Percentiles rank a stretch among this genome's conserved stretches.
These are phyloP conservation scores for Filosporella fistucella DNA, from an alignment of 495 filamentous ascomycete genomes.

Conservation along the genomic window DNA sequence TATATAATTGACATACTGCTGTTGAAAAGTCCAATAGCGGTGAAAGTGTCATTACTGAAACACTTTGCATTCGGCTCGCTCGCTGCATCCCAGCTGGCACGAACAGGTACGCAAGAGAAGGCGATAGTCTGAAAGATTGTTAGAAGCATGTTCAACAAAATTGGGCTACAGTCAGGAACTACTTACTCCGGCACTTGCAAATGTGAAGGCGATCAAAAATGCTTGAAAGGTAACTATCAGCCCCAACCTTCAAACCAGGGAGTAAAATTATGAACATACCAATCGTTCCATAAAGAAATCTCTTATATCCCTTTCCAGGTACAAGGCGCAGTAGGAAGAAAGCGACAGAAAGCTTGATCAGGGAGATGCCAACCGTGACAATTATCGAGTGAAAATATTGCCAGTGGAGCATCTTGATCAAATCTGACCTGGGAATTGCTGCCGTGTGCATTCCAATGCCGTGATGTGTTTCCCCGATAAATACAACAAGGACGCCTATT, in stretches of 20 bases:
- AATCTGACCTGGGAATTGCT: constrained; percentile 23
- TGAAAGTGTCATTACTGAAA: constrained; percentile 28
- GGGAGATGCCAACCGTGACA: constrained; percentile 25
- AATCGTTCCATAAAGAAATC: constrained; percentile 23
- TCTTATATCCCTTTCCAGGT: constrained; percentile 26
- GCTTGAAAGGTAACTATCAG: constrained; percentile 15
- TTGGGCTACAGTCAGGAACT: not conserved
- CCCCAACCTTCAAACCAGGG: not conserved
- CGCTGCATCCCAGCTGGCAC: constrained; percentile 28
- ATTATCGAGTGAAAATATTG: constrained; percentile 32
- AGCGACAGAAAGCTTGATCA: constrained; percentile 16
- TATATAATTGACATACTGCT: constrained; percentile 23
- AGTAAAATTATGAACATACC: constrained; percentile 1
- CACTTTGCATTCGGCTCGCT: constrained; percentile 22
- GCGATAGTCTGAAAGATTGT: constrained; percentile 24
- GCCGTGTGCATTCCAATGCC: constrained; percentile 33
- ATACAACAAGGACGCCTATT: constrained; percentile 12
- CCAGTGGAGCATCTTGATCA: constrained; percentile 31
- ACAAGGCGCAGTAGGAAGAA: constrained; percentile 35
- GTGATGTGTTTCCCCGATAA: constrained; percentile 25
- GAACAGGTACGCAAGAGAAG: constrained; percentile 30
- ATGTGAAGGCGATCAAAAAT: constrained; percentile 30
- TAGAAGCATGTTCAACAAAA: not conserved
- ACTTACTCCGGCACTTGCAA: constrained; percentile 26
- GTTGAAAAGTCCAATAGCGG: constrained; percentile 33